Percentiles rank a stretch among this genome's conserved stretches.
These are phyloP conservation scores for Coccomyxa subellipsoidea DNA, from an alignment of 163 green algal species.

Conservation along the genomic window DNA sequence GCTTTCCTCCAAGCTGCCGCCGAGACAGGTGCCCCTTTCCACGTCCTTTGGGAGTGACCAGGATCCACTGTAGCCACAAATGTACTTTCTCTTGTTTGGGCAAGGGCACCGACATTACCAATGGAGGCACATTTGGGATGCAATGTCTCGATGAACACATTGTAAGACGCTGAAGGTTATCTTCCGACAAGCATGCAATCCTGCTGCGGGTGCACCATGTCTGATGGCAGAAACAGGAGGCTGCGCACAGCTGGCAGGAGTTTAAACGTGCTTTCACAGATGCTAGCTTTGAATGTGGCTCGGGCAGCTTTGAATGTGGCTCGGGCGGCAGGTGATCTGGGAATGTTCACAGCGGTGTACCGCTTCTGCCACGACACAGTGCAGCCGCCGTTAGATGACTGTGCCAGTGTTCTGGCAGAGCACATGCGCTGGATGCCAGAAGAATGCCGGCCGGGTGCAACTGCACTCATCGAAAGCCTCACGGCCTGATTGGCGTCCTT, in stretches of 20 bases:
- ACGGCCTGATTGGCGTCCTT: neutral
- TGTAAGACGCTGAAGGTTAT: neutral
- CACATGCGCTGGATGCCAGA: neutral
- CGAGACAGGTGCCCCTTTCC: neutral
- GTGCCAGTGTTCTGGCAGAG: neutral
- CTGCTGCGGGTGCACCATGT: neutral
- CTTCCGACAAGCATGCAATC: neutral
- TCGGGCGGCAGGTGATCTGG: neutral
- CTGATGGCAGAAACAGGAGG: neutral
- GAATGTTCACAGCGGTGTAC: neutral
- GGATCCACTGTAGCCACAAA: too few relatives aligned
- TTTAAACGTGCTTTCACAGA: too few relatives aligned
- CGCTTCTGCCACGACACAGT: constrained; percentile 5
- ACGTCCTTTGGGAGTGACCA: too few relatives aligned
- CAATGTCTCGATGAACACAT: neutral
- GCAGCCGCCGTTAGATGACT: neutral
- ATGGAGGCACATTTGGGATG: too few relatives aligned
- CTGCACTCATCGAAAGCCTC: neutral
- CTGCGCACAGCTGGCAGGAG: too few relatives aligned
- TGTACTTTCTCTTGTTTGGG: neutral
- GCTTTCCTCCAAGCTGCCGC: constrained; percentile 7
- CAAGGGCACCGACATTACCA: too few relatives aligned
- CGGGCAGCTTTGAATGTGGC: neutral
- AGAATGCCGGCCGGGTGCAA: neutral
- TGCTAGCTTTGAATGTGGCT: too few relatives aligned